Evolutionary conservation across 2,329 filamentous ascomycete genomes (phyloP).

Genomic region (Blumeriella jaapii): DNA sequence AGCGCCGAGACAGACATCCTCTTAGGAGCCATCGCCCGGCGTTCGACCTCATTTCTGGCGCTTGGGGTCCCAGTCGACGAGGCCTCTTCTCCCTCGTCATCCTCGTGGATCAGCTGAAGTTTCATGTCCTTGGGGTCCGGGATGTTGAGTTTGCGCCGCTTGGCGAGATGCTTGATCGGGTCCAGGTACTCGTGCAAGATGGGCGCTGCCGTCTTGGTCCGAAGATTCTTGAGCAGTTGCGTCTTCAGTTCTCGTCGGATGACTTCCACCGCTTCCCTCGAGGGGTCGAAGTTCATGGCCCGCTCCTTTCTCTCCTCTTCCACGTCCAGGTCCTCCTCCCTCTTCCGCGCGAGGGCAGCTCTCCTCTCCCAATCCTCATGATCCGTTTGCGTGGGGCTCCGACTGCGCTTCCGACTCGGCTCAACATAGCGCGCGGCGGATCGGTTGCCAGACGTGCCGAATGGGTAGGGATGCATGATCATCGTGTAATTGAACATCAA

Average conservation of each 20-base stretch:
- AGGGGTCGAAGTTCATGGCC: slow-evolving; percentile 83
- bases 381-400: slow-evolving; percentile 30
- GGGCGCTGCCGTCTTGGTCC: slow-evolving; percentile 74
- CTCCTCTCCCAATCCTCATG: slow-evolving; percentile 45
- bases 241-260: slow-evolving; percentile 72
- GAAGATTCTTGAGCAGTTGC: slow-evolving; percentile 80
- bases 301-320: slow-evolving; percentile 85
- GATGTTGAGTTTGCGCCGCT: slow-evolving; percentile 68
- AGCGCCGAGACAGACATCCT: slow-evolving; percentile 51
- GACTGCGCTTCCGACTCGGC: slow-evolving; percentile 26
- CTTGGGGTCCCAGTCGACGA: slow-evolving; percentile 55
- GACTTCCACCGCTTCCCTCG: slow-evolving; percentile 67
- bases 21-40: slow-evolving; percentile 34
- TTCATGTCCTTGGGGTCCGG: slow-evolving; percentile 53
- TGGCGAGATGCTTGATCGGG: slow-evolving; percentile 67
- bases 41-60: slow-evolving; percentile 49
- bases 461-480: slow-evolving; percentile 68
- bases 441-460: slow-evolving; percentile 19
- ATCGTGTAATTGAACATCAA: slow-evolving; percentile 87
- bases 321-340: slow-evolving; percentile 68
- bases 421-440: slow-evolving; percentile 11
- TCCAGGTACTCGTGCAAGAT: slow-evolving; percentile 72
- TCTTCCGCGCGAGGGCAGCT: slow-evolving; percentile 53
- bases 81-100: slow-evolving; percentile 47
- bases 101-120: slow-evolving; percentile 42